Conservation (phyloP, 1,284 basidiomycete genomes). For the Boletus subluridellus region DNA sequence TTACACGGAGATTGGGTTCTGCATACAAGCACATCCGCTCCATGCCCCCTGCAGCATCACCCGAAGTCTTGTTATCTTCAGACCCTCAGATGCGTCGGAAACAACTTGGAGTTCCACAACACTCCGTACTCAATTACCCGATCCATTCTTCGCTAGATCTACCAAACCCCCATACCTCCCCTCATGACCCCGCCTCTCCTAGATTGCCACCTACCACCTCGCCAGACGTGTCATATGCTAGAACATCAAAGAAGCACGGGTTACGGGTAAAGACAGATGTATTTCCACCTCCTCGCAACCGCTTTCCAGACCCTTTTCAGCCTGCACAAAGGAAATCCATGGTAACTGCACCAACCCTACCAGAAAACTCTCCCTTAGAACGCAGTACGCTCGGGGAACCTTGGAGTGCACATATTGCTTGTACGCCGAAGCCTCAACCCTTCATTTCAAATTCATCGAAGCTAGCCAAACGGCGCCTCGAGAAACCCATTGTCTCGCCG, state of each 20-base stretch:
- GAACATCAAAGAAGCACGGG: constrained; percentile 1
- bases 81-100: constrained; percentile 30
- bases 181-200: not conserved
- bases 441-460: constrained; percentile 5
- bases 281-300: not conserved
- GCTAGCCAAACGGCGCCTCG: constrained; percentile 2
- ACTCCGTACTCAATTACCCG: constrained; percentile 29
- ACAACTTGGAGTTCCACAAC: constrained; percentile 32
- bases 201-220: not conserved
- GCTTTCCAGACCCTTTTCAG: not conserved
- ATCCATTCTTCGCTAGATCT: constrained; percentile 18
- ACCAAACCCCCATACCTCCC: constrained; percentile 26
- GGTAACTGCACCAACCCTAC: not conserved
- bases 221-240: not conserved
- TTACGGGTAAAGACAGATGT: constrained; percentile 6
- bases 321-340: not conserved
- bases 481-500: not conserved
- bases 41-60: constrained; percentile 17
- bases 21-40: constrained; percentile 28
- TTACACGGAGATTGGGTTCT: constrained; percentile 20
- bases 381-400: not conserved
- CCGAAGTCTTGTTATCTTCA: constrained; percentile 15
- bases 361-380: not conserved
- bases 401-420: not conserved
- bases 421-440: not conserved